Evolutionary conservation across 2,329 filamentous ascomycete genomes (phyloP), one percentile per base, ranked within the genome.

Genomic region (Aspergillus amoenus): DNA sequence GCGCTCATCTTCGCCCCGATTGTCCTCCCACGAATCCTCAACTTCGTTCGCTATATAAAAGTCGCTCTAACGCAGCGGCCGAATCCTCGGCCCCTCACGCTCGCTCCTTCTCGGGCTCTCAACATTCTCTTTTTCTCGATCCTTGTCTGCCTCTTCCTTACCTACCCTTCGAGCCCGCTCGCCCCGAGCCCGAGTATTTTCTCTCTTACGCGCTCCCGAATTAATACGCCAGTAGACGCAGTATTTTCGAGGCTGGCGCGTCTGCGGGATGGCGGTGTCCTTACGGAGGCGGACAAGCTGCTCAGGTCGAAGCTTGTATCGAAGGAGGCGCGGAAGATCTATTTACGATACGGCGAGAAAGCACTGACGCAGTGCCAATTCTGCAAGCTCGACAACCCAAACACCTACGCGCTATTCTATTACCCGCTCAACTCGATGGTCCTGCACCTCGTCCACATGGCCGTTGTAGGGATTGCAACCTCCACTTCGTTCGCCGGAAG

Each of bases 171-270:
- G 68, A 79, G 84, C 5, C 88, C 90, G 4, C 67, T 71, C 62
- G 67, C 75, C 22, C 69, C 72, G 41, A 54, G 64, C 24, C 60
- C 66, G 30, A 97, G 97, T 76, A 79, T 97, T 73, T 96, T 97
- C 80, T 70, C 74, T 30, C 74, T 80, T 17, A 97, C 93, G 1
- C 81, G 86, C 56, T 94, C 91, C 50, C 90, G 93, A 34, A 85
- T 97, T 17, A 89, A 92, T 67, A 93, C 90, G 42, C 87, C 91
- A n/a, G 88, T 85, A 42, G 90, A 93, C 69, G 87, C 95, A 34
- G 82, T 97, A 59, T 94, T 96, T 74, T 85, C 83, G 58, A 89
- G 93, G 15, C 82, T 97, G 9, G 75, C 79, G 1, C 68, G 72
- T 5, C 56, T 70, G 39, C 75, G 76, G 15, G 75, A 76, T 0